A percentile compares a stretch with the other conserved stretches of the same genome.
phyloP scores from a whole-genome alignment of 225 moss, liverwort and hornwort genomes.

The Anthoceros angustus region DNA sequence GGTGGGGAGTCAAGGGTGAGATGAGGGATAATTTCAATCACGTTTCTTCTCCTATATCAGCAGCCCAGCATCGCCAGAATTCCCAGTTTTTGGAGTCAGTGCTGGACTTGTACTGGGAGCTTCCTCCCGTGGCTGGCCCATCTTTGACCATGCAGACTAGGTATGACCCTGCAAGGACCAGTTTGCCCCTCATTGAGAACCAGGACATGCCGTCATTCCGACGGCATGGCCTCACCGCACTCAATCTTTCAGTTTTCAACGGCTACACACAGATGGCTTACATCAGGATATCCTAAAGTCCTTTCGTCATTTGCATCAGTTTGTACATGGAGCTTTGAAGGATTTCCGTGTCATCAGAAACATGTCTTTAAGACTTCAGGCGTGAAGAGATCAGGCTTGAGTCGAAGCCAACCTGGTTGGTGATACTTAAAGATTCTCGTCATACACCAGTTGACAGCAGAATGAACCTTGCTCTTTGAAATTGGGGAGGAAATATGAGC shows the following conservation, averaged over 20 bases:
- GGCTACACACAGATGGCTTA: background rate
- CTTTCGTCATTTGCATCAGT: no score
- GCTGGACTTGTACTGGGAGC: slow-evolving; percentile 22
- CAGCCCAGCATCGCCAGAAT: slow-evolving; percentile 19
- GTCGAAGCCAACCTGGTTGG: no score
- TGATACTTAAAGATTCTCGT: no score
- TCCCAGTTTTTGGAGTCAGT: slow-evolving; percentile 8
- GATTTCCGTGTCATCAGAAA: no score
- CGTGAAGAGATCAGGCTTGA: no score
- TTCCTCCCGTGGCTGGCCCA: slow-evolving; percentile 13
- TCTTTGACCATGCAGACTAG: slow-evolving; percentile 15
- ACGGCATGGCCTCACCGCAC: background rate
- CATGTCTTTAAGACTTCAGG: no score
- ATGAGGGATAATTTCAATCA: slow-evolving; percentile 17
- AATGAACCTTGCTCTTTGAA: background rate
- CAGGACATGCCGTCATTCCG: background rate
- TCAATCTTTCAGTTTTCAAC: background rate
- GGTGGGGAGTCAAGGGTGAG: slow-evolving; percentile 22
- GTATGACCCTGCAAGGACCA: slow-evolving; percentile 15
- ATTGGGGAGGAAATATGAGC: background rate
- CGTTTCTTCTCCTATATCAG: slow-evolving; percentile 5
- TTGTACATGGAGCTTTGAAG: no score
- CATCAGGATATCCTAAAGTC: background rate
- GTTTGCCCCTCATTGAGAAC: slow-evolving; percentile 12
- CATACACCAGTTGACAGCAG: no score